Evolutionary conservation across 2,329 filamentous ascomycete genomes (phyloP).

Genomic region (Davidsoniella virescens): DNA sequence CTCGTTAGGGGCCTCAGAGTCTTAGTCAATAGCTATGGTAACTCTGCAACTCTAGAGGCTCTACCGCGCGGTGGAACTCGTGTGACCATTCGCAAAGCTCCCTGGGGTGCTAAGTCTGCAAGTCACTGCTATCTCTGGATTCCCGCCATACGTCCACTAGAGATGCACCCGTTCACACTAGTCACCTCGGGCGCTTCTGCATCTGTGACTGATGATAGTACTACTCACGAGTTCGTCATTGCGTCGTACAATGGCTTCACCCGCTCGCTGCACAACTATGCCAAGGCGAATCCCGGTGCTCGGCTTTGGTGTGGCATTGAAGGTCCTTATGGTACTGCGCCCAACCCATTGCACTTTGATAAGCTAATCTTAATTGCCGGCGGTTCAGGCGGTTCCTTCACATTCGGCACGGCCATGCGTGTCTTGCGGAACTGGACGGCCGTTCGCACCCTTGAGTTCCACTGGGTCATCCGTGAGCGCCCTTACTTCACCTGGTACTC

Average conservation of each 20-base stretch:
- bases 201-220: not conserved
- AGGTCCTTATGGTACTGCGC: conserved; percentile 41
- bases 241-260: conserved; percentile 44
- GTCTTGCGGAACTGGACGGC: conserved; percentile 18
- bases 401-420: conserved; percentile 24
- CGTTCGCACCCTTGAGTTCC: conserved; percentile 19
- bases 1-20: conserved; percentile 30
- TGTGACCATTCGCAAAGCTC: conserved; percentile 35
- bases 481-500: conserved; percentile 24
- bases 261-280: conserved; percentile 34
- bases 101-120: conserved; percentile 31
- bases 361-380: conserved; percentile 43
- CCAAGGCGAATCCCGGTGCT: conserved; percentile 31
- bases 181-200: conserved; percentile 22
- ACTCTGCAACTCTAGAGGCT: conserved; percentile 34
- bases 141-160: conserved; percentile 36
- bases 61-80: conserved; percentile 38
- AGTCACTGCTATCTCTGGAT: conserved; percentile 51
- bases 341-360: conserved; percentile 34
- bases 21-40: conserved; percentile 30
- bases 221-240: conserved; percentile 40
- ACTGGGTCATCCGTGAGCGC: conserved; percentile 25
- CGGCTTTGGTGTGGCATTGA: conserved; percentile 36
- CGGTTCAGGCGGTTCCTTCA: conserved; percentile 44
- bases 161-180: conserved; percentile 51